phyloP scores from a whole-genome alignment of 345 rosid species.

The Rhodomyrtus tomentosa region DNA sequence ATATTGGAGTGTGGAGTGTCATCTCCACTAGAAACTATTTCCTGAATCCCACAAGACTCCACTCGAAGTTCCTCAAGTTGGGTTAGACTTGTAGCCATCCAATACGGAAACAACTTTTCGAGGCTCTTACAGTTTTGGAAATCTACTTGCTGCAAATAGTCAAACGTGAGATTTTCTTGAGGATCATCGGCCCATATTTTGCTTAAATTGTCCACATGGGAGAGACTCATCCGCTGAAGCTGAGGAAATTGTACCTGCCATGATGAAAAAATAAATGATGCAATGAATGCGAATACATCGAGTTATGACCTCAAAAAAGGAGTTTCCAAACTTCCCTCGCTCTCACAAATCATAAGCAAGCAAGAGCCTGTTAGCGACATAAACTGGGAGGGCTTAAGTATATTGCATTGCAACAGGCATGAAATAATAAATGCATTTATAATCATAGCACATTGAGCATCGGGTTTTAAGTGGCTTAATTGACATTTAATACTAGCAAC shows the following conservation, averaged over 20 bases:
- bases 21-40: not conserved
- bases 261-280: not conserved
- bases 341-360: too few relatives aligned
- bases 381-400: too few relatives aligned
- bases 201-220: not conserved
- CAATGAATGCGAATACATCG: not conserved
- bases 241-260: not conserved
- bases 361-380: too few relatives aligned
- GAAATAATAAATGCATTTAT: too few relatives aligned
- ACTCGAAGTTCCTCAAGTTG: not conserved
- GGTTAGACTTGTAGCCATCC: not conserved
- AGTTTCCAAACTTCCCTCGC: too few relatives aligned
- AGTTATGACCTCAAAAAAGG: not conserved
- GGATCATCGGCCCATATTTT: not conserved
- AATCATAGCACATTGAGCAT: too few relatives aligned
- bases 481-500: too few relatives aligned
- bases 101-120: not conserved
- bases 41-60: not conserved
- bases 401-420: too few relatives aligned
- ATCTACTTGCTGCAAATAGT: not conserved
- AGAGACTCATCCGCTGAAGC: not conserved
- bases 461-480: not conserved
- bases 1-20: not conserved
- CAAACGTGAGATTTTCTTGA: not conserved
- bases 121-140: not conserved